A percentile compares a stretch with the other conserved stretches of the same genome.
Evolutionary conservation across 345 rosid species (phyloP).

Genomic region (Salix brachista): DNA sequence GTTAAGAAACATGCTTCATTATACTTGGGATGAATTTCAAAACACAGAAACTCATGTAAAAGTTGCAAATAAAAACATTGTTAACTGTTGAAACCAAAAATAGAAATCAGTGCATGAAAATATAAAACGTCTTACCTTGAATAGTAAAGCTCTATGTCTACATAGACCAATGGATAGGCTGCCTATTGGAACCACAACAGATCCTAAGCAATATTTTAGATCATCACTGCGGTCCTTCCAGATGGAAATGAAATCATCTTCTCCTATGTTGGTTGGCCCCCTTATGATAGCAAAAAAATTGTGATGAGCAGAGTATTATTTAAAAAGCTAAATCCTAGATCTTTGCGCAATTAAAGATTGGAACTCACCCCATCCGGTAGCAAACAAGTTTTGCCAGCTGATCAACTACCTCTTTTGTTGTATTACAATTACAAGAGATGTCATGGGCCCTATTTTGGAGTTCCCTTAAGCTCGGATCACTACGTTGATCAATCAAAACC

Average conservation of each 20-base stretch:
- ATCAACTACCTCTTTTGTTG: conserved; percentile 84
- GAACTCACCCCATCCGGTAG: conserved; percentile 84
- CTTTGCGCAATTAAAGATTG: conserved; percentile 13
- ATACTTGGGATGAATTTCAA: not conserved
- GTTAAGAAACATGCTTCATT: not conserved
- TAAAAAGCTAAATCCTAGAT: conserved; percentile 9
- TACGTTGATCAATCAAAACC: conserved; percentile 65
- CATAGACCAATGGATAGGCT: conserved; percentile 89
- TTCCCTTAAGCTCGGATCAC: conserved; percentile 81
- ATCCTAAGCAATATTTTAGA: conserved; percentile 77
- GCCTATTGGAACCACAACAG: conserved; percentile 86
- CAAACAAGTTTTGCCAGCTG: conserved; percentile 93
- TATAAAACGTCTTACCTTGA: conserved; percentile 50
- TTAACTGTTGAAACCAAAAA: not conserved
- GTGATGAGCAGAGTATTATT: conserved; percentile 23
- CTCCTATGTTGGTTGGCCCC: conserved; percentile 62
- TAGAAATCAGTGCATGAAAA: not conserved
- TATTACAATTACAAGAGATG: conserved; percentile 64
- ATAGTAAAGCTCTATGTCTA: conserved; percentile 91
- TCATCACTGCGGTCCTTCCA: conserved; percentile 83
- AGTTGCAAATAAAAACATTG: not conserved
- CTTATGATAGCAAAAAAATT: conserved; percentile 40
- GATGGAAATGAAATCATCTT: conserved; percentile 58
- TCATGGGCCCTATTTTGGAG: conserved; percentile 68
- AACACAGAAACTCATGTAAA: not conserved